A percentile compares a stretch with the other conserved stretches of the same genome.
phyloP scores from a whole-genome alignment of 495 filamentous ascomycete species.

The Lentithecium fluviatile region DNA sequence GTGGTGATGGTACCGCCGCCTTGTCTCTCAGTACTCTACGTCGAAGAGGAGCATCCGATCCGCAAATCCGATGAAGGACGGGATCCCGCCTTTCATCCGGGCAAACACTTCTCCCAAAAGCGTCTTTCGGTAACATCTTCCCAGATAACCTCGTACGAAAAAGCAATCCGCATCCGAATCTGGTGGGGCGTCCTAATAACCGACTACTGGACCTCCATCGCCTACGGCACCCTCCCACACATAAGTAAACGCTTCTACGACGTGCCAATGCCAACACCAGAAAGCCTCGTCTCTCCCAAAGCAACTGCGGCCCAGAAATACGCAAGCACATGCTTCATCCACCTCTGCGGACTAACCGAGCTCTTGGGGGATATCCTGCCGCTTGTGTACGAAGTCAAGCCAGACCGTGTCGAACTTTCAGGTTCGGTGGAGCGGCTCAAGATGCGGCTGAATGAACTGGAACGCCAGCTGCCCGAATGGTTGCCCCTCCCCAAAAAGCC shows the following conservation, averaged over 20 bases:
- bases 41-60: too few species aligned
- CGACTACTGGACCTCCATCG: conserved; percentile 28
- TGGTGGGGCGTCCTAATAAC: conserved; percentile 34
- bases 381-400: conserved; percentile 51
- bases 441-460: conserved; percentile 49
- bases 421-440: conserved; percentile 41
- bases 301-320: conserved; percentile 39
- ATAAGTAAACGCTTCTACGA: conserved; percentile 48
- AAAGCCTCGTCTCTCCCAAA: conserved; percentile 38
- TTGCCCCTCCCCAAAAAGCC: conserved; percentile 42
- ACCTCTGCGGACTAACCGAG: conserved; percentile 53
- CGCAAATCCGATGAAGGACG: too few species aligned
- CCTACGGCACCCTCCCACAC: conserved; percentile 24
- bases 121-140: too few species aligned
- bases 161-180: conserved; percentile 11
- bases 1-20: too few species aligned
- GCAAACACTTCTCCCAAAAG: too few species aligned
- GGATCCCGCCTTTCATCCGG: too few species aligned
- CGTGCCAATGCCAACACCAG: conserved; percentile 52
- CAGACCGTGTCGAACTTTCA: conserved; percentile 46
- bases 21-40: too few species aligned
- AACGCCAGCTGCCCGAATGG: conserved; percentile 51
- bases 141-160: conserved; percentile 21
- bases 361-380: conserved; percentile 54
- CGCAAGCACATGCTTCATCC: conserved; percentile 51